Base-by-base conservation (phyloP, 108 stramenopile species). In the Fragilaria crotonensis region DNA sequence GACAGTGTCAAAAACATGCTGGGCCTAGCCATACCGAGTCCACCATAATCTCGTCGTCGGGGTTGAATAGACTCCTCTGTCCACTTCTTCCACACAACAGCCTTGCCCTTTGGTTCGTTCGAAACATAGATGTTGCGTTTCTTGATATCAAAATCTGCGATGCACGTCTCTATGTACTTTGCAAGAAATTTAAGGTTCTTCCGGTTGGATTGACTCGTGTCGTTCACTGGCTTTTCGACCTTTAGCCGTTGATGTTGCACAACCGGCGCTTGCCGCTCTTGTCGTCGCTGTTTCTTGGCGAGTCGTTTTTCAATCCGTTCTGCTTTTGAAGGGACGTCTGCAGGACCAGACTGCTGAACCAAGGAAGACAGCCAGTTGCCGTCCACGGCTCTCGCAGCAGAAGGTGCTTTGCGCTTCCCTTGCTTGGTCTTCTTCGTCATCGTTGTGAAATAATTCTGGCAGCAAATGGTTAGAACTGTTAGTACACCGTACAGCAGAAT, bases 41-140 rank as follows among this genome's bases (percentile, higher is more conserved):
- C 91, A 52, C 84, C 81, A 61, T 93, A 93, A 61, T 89, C 87
- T n/a, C 67, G 62, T 27, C 20, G 26, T 25, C 84, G 81, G 25
- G 91, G 91, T 67, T 93, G 91, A 21, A 93, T 73, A 7, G 55
- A 66, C 20, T 69, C 62, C 57, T 79, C n/a, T n/a, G n/a, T n/a
- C 11, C 18, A 19, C 31, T 5, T 9, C 21, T 19, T 11, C 44
- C 11, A 58, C 9, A 45, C n/a, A 11, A 18, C 5, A 45, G 22
- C 21, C 14, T 11, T 60, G 27, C 47, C 32, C 21, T 19, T 45
- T 57, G 11, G 1, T 27, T 44, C 60, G 45, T 11, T 54, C 18
- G 36, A 41, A n/a, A 32, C 11, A 22, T 45, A 28, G 53, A 21
- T 18, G 52, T 21, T 25, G 5, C 21, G 19, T 59, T 7, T 9